Percentiles rank a stretch among this genome's conserved stretches.
These are phyloP conservation scores for Suhomyces coccinellae DNA, from an alignment of 1,139 yeast genomes.

Conservation along the genomic window DNA sequence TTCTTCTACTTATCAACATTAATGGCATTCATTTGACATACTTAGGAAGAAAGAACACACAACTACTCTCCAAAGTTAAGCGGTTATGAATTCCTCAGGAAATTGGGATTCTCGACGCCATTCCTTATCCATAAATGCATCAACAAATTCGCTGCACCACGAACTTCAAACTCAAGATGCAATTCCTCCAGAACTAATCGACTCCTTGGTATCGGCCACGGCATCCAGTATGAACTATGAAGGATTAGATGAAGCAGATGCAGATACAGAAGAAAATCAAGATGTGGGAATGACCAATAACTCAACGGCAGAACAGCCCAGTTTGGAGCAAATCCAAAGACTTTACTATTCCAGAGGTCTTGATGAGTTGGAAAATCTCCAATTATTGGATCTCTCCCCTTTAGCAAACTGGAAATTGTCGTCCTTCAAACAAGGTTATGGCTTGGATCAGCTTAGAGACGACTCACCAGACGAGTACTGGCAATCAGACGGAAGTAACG, in stretches of 20 bases:
- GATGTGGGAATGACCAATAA: conserved; percentile 10
- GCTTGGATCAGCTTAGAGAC: conserved; percentile 67
- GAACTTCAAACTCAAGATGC: conserved; percentile 35
- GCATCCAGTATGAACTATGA: conserved; percentile 15
- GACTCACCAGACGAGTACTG: conserved; percentile 77
- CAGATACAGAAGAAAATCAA: conserved; percentile 12
- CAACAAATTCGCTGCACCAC: conserved; percentile 21
- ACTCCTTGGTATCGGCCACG: conserved; percentile 30
- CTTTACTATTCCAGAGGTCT: conserved; percentile 51
- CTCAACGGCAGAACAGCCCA: conserved; percentile 19
- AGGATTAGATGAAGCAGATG: conserved; percentile 11
- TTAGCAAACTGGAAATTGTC: conserved; percentile 87
- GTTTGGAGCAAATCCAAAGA: conserved; percentile 32
- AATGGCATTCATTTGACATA: background rate
- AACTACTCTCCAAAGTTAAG: background rate
- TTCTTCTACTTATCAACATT: background rate
- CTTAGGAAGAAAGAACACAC: too few species aligned
- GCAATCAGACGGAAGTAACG: conserved; percentile 85
- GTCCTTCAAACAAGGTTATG: conserved; percentile 71
- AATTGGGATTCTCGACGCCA: conserved; percentile 24
- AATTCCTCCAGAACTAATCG: conserved; percentile 38
- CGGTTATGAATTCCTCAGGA: conserved; percentile 29
- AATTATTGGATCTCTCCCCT: conserved; percentile 71
- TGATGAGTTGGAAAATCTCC: conserved; percentile 56
- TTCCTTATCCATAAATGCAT: conserved; percentile 8